phyloP scores from a whole-genome alignment of 805 yeast genomes.

The Ogataea methylovora region DNA sequence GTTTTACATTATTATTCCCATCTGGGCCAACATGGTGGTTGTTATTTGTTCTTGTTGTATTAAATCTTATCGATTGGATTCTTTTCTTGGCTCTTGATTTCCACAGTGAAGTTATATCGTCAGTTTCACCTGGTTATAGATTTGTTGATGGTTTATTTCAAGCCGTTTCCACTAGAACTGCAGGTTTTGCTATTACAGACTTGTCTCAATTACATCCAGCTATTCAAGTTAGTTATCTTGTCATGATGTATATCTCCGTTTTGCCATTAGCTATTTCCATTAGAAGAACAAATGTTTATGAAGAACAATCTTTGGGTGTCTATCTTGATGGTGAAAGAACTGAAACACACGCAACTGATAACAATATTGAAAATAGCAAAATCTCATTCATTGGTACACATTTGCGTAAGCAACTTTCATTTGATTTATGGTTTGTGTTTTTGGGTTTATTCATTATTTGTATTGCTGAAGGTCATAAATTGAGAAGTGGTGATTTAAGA shows the following conservation, averaged over 20 bases:
- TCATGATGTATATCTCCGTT: conserved; percentile 98
- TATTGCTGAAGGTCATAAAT: conserved; percentile 69
- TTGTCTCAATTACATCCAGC: conserved; percentile 75
- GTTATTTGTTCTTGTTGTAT: conserved; percentile 57
- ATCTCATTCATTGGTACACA: conserved; percentile 75
- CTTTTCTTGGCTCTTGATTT: conserved; percentile 76
- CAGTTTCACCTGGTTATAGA: conserved; percentile 57
- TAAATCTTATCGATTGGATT: conserved; percentile 74
- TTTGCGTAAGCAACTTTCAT: conserved; percentile 83
- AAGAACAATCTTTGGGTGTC: conserved; percentile 95
- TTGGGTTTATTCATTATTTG: conserved; percentile 81
- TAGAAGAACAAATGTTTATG: conserved; percentile 95
- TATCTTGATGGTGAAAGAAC: conserved; percentile 35
- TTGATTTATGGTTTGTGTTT: conserved; percentile 91
- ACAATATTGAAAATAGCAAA: conserved; percentile 34
- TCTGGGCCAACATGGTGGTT: conserved; percentile 95
- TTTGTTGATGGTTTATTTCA: conserved; percentile 82
- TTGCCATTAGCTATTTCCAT: conserved; percentile 94
- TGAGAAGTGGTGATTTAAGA: conserved; percentile 34
- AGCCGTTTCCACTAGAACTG: conserved; percentile 89
- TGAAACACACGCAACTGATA: conserved; percentile 25
- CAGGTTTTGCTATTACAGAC: conserved; percentile 77
- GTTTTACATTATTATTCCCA: conserved; percentile 89
- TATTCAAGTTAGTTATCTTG: conserved; percentile 84
- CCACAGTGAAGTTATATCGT: conserved; percentile 40